These are phyloP conservation scores for Canariomyces notabilis DNA, from an alignment of 2,329 filamentous ascomycete genomes.

Conservation along the genomic window DNA sequence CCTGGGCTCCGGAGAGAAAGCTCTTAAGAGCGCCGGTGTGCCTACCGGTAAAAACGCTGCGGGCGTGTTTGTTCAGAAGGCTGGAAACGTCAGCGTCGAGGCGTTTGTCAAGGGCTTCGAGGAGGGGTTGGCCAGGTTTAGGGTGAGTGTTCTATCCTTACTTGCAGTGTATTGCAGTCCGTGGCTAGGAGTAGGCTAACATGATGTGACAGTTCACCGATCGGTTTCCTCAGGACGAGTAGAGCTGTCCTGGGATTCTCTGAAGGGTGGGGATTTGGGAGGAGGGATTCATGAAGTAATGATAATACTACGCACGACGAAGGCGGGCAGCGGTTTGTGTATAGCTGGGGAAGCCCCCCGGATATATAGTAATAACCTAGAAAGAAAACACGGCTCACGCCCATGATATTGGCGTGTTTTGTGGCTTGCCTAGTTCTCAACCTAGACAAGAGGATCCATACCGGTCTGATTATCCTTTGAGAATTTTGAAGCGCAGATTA, in stretches of 20 bases:
- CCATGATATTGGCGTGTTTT: no score
- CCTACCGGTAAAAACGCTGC: constrained; percentile 29
- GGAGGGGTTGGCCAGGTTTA: constrained; percentile 58
- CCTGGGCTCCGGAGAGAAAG: constrained; percentile 41
- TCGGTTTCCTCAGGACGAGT: constrained; percentile 24
- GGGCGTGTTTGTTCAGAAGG: constrained; percentile 38
- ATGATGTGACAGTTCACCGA: constrained; percentile 20
- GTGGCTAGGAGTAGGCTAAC: no score
- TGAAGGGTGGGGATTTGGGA: background rate
- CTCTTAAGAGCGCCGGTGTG: constrained; percentile 43
- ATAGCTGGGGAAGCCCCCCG: no score
- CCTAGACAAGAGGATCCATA: no score
- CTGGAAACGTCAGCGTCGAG: constrained; percentile 30
- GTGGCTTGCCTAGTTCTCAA: no score
- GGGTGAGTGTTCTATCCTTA: constrained; percentile 40
- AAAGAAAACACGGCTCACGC: no score
- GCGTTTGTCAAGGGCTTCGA: constrained; percentile 43
- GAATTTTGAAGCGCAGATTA: no score
- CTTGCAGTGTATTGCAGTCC: background rate
- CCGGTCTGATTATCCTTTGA: no score
- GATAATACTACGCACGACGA: background rate
- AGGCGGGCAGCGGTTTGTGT: no score
- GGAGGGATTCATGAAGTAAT: background rate
- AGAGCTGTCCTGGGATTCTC: no score
- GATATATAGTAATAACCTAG: no score